phyloP scores from a whole-genome alignment of 2,329 filamentous ascomycete genomes.

The Emmonsiellopsis sp. region DNA sequence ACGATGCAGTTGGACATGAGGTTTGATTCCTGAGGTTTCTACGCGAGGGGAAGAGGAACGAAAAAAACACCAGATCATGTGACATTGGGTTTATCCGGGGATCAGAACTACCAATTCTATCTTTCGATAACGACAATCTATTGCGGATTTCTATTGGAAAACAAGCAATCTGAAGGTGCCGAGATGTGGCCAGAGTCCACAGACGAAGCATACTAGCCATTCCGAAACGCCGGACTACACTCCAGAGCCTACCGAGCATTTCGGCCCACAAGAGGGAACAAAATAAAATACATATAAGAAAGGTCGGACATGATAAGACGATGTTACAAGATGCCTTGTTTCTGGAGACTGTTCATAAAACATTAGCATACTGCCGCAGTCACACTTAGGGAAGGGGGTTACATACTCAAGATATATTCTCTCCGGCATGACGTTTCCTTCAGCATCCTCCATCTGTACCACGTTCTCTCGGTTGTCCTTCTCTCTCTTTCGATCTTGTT shows the following conservation, averaged over 20 bases:
- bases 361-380: slow-evolving; percentile 7
- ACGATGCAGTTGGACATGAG: too few relatives aligned
- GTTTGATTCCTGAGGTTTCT: too few relatives aligned
- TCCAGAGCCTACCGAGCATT: not conserved
- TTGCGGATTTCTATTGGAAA: not conserved
- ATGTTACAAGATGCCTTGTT: slow-evolving; percentile 15
- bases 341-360: slow-evolving; percentile 13
- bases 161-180: not conserved
- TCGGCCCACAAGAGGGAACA: not conserved
- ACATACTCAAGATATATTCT: slow-evolving; percentile 82
- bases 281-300: not conserved
- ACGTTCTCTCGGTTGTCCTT: slow-evolving; percentile 70
- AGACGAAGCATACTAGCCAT: not conserved
- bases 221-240: not conserved
- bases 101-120: not conserved
- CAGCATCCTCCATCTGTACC: slow-evolving; percentile 96
- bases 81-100: not conserved
- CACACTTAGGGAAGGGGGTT: not conserved
- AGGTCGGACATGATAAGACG: not conserved
- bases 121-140: not conserved
- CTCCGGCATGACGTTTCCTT: slow-evolving; percentile 98
- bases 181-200: not conserved
- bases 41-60: not conserved
- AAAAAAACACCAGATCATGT: not conserved
- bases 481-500: slow-evolving; percentile 70